Percentiles rank a stretch among this genome's conserved stretches.
Evolutionary conservation across 768 basidiomycete species (phyloP).

Genomic region (Agaricus subrufescens): DNA sequence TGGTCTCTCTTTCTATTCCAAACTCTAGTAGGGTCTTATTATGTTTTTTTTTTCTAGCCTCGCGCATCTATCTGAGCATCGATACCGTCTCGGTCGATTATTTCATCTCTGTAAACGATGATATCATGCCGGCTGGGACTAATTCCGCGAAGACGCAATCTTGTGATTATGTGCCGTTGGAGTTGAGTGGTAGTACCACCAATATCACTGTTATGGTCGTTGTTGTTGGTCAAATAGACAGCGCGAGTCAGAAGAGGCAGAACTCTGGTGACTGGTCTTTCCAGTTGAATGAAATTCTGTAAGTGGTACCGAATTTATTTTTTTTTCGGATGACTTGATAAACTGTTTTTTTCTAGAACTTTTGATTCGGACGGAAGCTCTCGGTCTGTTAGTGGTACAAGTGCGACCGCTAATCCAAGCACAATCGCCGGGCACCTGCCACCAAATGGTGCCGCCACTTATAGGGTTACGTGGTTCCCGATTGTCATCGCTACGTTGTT

Average conservation of each 20-base stretch:
- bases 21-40: neutral
- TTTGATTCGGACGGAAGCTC: too few relatives aligned
- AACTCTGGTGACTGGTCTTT: neutral
- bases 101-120: constrained; percentile 1
- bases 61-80: constrained; percentile 1
- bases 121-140: neutral
- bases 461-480: neutral
- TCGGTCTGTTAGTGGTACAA: too few relatives aligned
- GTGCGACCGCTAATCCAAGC: too few relatives aligned
- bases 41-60: neutral
- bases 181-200: neutral
- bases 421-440: too few relatives aligned
- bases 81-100: neutral
- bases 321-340: too few relatives aligned
- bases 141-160: neutral
- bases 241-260: neutral
- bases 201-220: constrained; percentile 8
- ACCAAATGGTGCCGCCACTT: neutral
- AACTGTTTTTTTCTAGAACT: too few relatives aligned
- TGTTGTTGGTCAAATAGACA: neutral
- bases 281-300: neutral
- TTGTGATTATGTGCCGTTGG: neutral
- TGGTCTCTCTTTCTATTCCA: neutral
- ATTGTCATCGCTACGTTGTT: neutral
- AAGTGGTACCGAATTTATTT: too few relatives aligned